Evolutionary conservation across 1,284 basidiomycete genomes (phyloP).

Genomic region (Moesziomyces sp.): DNA sequence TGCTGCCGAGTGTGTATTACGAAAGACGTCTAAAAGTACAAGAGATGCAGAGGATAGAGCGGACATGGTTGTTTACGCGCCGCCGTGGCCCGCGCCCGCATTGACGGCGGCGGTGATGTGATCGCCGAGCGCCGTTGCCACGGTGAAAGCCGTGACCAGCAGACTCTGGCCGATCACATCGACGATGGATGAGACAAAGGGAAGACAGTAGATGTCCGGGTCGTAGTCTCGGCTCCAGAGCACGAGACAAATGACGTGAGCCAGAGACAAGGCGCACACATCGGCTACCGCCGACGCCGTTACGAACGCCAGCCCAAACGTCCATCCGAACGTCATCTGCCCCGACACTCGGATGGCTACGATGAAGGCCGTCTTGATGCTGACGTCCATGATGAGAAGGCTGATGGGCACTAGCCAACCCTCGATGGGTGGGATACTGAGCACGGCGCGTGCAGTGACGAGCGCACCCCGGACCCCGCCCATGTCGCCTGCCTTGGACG

Average conservation of each 20-base stretch:
- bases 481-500: slow-evolving; percentile 22
- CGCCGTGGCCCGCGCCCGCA: slow-evolving; percentile 51
- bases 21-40: slow-evolving; percentile 23
- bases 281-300: slow-evolving; percentile 19
- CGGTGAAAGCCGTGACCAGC: slow-evolving; percentile 72
- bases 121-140: slow-evolving; percentile 68
- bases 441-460: slow-evolving; percentile 20
- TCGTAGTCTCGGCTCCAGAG: slow-evolving; percentile 86
- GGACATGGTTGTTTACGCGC: slow-evolving; percentile 7
- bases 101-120: slow-evolving; percentile 45
- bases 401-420: slow-evolving; percentile 60
- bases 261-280: slow-evolving; percentile 76
- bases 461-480: slow-evolving; percentile 28
- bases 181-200: slow-evolving; percentile 87
- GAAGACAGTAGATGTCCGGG: slow-evolving; percentile 87
- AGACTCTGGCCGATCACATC: slow-evolving; percentile 90
- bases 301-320: slow-evolving; percentile 50
- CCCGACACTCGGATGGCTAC: slow-evolving; percentile 41
- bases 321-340: slow-evolving; percentile 58
- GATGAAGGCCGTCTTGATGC: slow-evolving; percentile 55
- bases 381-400: slow-evolving; percentile 50
- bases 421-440: slow-evolving; percentile 47
- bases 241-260: slow-evolving; percentile 78
- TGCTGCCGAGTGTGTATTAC: neutral
- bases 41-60: neutral